Percentiles rank a stretch among this genome's conserved stretches.
Evolutionary conservation across 148 eudicot species (phyloP).

Genomic region (Amaranthus palmeri): DNA sequence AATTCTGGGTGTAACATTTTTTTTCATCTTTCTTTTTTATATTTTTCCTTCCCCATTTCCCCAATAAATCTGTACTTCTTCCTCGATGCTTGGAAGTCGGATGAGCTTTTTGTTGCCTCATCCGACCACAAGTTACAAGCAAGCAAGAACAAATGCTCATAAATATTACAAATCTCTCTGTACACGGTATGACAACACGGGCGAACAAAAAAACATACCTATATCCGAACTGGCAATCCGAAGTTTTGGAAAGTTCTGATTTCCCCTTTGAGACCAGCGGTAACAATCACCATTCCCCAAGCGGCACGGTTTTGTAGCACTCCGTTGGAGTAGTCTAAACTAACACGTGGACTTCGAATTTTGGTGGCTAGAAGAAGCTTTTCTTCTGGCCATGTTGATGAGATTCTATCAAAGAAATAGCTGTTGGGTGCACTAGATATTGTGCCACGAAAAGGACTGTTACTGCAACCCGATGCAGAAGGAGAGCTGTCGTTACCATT

Average conservation of each 20-base stretch:
- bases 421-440: slow-evolving; percentile 56
- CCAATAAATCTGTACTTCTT: slow-evolving; percentile 29
- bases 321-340: slow-evolving; percentile 66
- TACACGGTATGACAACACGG: slow-evolving; percentile 37
- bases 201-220: slow-evolving; percentile 19
- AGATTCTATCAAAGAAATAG: slow-evolving; percentile 73
- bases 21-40: slow-evolving; percentile 1
- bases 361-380: slow-evolving; percentile 58
- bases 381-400: slow-evolving; percentile 95
- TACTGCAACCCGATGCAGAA: slow-evolving; percentile 39
- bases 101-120: slow-evolving; percentile 14
- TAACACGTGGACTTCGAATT: slow-evolving; percentile 55
- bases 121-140: slow-evolving; percentile 25
- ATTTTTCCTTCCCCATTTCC: slow-evolving; percentile 8
- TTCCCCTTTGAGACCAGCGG: slow-evolving; percentile 79
- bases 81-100: slow-evolving; percentile 26
- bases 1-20: slow-evolving; percentile 9
- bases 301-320: slow-evolving; percentile 51
- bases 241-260: slow-evolving; percentile 83
- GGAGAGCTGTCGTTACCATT: slow-evolving; percentile 45
- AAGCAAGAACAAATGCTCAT: slow-evolving; percentile 33
- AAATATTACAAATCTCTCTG: slow-evolving; percentile 56
- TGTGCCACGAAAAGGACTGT: slow-evolving; percentile 59
- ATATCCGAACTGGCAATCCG: slow-evolving; percentile 71
- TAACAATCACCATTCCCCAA: slow-evolving; percentile 93